Evolutionary conservation across 441 rosid genomes (phyloP).

Genomic region (Adansonia gregorii): DNA sequence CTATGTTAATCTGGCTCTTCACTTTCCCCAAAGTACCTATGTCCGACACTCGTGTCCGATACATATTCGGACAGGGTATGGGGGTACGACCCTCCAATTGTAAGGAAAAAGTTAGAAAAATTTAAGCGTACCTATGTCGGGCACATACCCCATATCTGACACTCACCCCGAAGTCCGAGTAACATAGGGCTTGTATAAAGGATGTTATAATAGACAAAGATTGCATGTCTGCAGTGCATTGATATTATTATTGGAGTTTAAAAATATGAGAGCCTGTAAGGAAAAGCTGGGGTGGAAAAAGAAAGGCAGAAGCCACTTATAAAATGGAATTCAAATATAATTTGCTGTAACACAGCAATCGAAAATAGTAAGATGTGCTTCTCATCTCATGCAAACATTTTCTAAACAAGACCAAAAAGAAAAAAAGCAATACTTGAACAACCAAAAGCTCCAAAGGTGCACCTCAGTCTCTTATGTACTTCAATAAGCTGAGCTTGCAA

Average conservation of each 20-base stretch:
- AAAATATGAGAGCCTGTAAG: not conserved
- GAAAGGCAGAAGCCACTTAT: not conserved
- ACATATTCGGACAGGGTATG: too few relatives aligned
- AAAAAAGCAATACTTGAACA: constrained; percentile 22
- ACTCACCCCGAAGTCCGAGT: too few relatives aligned
- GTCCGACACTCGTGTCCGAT: too few relatives aligned
- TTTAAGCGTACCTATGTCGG: too few relatives aligned
- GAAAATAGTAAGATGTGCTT: not conserved
- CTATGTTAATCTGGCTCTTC: too few relatives aligned
- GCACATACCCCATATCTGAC: too few relatives aligned
- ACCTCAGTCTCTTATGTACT: constrained; percentile 60
- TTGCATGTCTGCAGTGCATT: not conserved
- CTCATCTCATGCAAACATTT: constrained; percentile 12
- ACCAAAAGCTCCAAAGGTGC: constrained; percentile 32
- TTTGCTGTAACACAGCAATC: not conserved
- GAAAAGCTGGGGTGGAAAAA: not conserved
- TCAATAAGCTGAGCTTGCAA: constrained; percentile 51
- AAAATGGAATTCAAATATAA: constrained; percentile 4
- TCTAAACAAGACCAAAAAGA: not conserved
- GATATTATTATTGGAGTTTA: not conserved
- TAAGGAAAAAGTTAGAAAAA: too few relatives aligned
- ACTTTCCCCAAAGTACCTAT: too few relatives aligned
- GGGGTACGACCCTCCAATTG: too few relatives aligned
- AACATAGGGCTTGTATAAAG: not conserved
- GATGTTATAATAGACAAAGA: not conserved